Evolutionary conservation across 495 filamentous ascomycete species (phyloP), one percentile per base, ranked within the genome.

Genomic region (Penicillium parvum): DNA sequence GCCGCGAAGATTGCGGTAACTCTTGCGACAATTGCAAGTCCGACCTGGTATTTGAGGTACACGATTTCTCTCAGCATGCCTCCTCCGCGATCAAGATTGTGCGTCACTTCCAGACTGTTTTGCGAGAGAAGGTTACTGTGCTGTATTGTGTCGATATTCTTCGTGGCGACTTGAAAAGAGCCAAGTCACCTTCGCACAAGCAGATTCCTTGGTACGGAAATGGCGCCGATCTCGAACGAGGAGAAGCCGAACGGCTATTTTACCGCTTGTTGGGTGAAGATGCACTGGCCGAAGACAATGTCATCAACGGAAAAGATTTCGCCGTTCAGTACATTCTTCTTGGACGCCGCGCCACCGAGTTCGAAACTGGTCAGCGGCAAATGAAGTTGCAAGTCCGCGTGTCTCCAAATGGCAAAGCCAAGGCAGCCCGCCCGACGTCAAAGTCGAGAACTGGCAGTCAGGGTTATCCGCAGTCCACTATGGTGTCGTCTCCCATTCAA

Each of bases 11-110:
- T 27, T 99, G 92, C 63, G 72, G 79, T 17, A 60, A 66, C 22
- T 74, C 73, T 7, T 99, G 92, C 64, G 92, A 97, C 56, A 96
- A 94, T 48, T 98, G 92, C 72, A 77, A 70, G 29, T 85, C 83
- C 2, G 79, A 75, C 34, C 71, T 59, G 45, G 68, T 73, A 3
- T 89, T 85, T 56, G 80, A 90, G 49, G 62, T 70, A 12, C 72
- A 76, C 37, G 90, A 98, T 63, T 83, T 87, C 39, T 87, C 84
- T 17, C 61, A 81, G n/a, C 74, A 84, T 55, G 92, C 90, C 9
- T 61, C 73, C 19, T 73, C 75, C 18, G 84, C 81, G 2, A 59
- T 96, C 21, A 66, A 70, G 18, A 69, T 92, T 36, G 83, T 96
- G 15, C 64, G 75, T 20, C 60, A 74, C 28, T 70, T 65, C 17